Evolutionary conservation across 257 asterid genomes (phyloP), one percentile per base, ranked within the genome.

Genomic region (Sherardia arvensis): DNA sequence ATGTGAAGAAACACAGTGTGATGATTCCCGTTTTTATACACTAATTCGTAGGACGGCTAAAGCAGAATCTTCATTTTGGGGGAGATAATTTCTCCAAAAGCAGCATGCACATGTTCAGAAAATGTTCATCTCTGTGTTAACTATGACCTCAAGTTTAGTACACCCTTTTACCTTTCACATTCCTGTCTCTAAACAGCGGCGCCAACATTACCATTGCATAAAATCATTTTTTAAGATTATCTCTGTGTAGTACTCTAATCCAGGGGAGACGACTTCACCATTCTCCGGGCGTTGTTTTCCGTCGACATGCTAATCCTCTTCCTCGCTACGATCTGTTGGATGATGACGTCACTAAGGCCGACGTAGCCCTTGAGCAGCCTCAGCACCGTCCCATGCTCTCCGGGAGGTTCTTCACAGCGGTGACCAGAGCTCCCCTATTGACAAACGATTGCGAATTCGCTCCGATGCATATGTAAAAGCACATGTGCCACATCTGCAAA

Each of bases 231-330:
- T 1, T 4, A 32, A 32, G 7, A 4, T 8, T 32, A n/a, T n/a
- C n/a, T n/a, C n/a, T n/a, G n/a, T n/a, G n/a, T n/a, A n/a, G n/a
- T n/a, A n/a, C n/a, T n/a, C n/a, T n/a, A n/a, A n/a, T n/a, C n/a
- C 0, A 57, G 90, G 38, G 96, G 96, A 0, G 87, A 84, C 1
- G 92, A 87, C 74, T 84, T 65, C 73, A 87, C 95, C 0, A 87
- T 87, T 65, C 87, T 87, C 3, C 95, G 84, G 69, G 92, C 95
- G 1, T 81, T 87, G 6, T 87, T 87, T 73, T 84, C 92, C 15
- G 0, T 76, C 5, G 92, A 87, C 72, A 84, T 87, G 95, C 21
- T 82, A 0, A 81, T 84, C 20, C 64, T 88, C 0, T 84, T 88
- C 15, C 20, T 78, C 7, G 81, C 96, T 0, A 84, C 94, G 2